A percentile compares a stretch with the other conserved stretches of the same genome.
phyloP scores from a whole-genome alignment of 1,284 basidiomycete species.

The Ceratobasidium sp. region DNA sequence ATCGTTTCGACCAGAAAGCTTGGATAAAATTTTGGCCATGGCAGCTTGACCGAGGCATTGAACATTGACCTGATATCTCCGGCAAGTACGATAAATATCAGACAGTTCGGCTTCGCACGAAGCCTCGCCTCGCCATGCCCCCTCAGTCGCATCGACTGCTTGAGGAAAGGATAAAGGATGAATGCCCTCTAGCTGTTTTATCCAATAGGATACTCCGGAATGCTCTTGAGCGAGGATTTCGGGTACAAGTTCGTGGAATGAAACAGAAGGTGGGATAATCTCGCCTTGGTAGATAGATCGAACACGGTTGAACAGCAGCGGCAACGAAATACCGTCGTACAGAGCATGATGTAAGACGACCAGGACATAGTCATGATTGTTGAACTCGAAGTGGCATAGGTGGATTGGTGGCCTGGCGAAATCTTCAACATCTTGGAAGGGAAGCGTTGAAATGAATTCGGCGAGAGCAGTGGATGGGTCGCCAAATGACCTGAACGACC shows the following conservation, averaged over 20 bases:
- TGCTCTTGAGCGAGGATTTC: conserved; percentile 60
- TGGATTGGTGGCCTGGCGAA: conserved; percentile 46
- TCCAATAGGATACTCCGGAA: conserved; percentile 63
- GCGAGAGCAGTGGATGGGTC: conserved; percentile 47
- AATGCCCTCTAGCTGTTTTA: conserved; percentile 56
- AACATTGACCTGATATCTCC: conserved; percentile 56
- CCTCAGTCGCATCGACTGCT: conserved; percentile 30
- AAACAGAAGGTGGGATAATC: conserved; percentile 50
- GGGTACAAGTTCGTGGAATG: conserved; percentile 61
- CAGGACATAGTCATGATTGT: conserved; percentile 55
- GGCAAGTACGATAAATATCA: conserved; percentile 50
- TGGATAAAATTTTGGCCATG: conserved; percentile 62
- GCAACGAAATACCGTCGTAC: conserved; percentile 67
- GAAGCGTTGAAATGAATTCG: conserved; percentile 35
- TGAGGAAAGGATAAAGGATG: conserved; percentile 51
- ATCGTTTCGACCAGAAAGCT: conserved; percentile 57
- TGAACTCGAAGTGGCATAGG: conserved; percentile 29
- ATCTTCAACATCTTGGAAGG: conserved; percentile 48
- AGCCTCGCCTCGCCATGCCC: conserved; percentile 30
- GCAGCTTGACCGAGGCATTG: conserved; percentile 63
- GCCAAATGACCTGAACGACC: conserved; percentile 54
- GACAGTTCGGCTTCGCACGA: conserved; percentile 31
- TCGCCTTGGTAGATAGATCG: conserved; percentile 57
- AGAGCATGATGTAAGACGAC: conserved; percentile 67
- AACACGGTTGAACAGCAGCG: conserved; percentile 59